Evolutionary conservation across 176 grass and related monocot species (phyloP).

Genomic region (Musa schizocarpa): DNA sequence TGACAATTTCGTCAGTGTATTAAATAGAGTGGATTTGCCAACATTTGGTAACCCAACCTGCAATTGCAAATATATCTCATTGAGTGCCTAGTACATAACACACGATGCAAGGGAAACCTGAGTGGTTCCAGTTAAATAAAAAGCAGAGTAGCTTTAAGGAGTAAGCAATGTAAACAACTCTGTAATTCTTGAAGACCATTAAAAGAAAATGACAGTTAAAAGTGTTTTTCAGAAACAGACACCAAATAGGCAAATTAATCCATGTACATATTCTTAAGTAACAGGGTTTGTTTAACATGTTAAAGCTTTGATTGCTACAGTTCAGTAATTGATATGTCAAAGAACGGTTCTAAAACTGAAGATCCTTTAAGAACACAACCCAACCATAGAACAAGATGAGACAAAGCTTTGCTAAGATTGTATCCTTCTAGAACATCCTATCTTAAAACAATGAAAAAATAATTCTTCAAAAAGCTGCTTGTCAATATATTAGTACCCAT

Average conservation of each 20-base stretch:
- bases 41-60: conserved; percentile 99
- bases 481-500: no score
- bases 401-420: background rate
- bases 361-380: background rate
- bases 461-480: no score
- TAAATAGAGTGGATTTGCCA: conserved; percentile 96
- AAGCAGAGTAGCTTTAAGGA: background rate
- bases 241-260: background rate
- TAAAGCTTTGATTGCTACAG: background rate
- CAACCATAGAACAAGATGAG: background rate
- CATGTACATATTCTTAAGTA: background rate
- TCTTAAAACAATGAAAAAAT: no score
- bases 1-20: conserved; percentile 86
- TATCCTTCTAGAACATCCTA: no score
- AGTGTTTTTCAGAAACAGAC: background rate
- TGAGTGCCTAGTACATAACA: no score
- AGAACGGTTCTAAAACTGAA: background rate
- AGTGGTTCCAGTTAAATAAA: background rate
- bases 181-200: background rate
- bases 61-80: conserved; percentile 10
- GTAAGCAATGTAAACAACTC: background rate
- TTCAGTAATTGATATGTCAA: background rate
- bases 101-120: background rate
- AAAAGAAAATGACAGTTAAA: background rate
- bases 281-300: background rate